These are phyloP conservation scores for Starmerella geochares DNA, from an alignment of 805 yeast genomes.

Conservation along the genomic window DNA sequence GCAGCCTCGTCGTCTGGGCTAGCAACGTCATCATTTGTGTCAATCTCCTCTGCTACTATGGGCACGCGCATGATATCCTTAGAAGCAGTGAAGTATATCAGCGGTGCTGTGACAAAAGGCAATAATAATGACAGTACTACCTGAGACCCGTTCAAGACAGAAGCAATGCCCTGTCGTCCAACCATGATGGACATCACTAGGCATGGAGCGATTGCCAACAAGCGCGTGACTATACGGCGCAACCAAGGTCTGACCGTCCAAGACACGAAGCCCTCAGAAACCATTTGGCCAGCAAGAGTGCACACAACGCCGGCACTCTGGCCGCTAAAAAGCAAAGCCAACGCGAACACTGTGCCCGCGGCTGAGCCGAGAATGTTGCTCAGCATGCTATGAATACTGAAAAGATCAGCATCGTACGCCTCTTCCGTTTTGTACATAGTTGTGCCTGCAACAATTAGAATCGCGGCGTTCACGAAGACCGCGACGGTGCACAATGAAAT, in stretches of 20 bases:
- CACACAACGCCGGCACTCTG: constrained; percentile 92
- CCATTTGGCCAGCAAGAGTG: constrained; percentile 89
- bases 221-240: constrained; percentile 66
- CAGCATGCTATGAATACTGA: constrained; percentile 66
- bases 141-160: constrained; percentile 68
- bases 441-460: constrained; percentile 84
- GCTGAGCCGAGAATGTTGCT: constrained; percentile 63
- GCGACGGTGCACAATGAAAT: constrained; percentile 79
- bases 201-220: constrained; percentile 80
- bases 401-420: constrained; percentile 68
- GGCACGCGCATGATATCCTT: constrained; percentile 50
- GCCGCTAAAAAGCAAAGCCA: constrained; percentile 83
- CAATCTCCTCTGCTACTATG: constrained; percentile 9
- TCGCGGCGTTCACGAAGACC: constrained; percentile 83
- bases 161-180: constrained; percentile 70
- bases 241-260: constrained; percentile 78
- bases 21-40: not conserved
- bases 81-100: constrained; percentile 68
- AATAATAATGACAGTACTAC: constrained; percentile 70
- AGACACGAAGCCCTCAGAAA: constrained; percentile 74
- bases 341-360: constrained; percentile 81
- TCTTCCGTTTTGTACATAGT: constrained; percentile 56
- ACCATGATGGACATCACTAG: constrained; percentile 56
- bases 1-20: not conserved
- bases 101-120: constrained; percentile 82